Base-by-base conservation (phyloP, 1,139 yeast species). In the Pneumocystis wakefieldiae region DNA sequence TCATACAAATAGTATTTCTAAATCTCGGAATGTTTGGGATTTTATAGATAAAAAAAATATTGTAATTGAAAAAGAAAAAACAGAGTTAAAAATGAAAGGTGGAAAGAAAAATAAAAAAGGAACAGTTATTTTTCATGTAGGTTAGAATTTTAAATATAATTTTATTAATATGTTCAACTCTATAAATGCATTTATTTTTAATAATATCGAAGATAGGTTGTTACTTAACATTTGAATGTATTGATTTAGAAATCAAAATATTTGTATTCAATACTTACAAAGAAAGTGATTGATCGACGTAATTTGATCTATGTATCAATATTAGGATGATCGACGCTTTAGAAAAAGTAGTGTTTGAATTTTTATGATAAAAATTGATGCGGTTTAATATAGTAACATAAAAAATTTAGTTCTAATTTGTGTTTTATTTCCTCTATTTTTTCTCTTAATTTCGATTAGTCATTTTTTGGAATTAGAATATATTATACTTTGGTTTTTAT, bases 401-500 rank as follows among this genome's bases (percentile, higher is more conserved):
- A 37, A 14, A 15, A 36, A 37, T 37, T 37, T 37, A 37, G 4
- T 1, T 5, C 39, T 37, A 15, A 37, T 37, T 12, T 15, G 15
- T 37, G 5, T 3, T 37, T 37, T 37, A 37, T 37, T 15, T 14
- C 14, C n/a, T 37, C 5, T 37, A 37, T 37, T 37, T 37, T 37
- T n/a, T n/a, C 19, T n/a, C 3, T 60, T 60, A 32, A 32, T 32
- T 55, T 42, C 19, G 17, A 39, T 60, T 38, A 15, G 32, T 41
- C 32, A 19, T 17, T 8, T 41, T 17, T 41, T 63, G 60, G 17
- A 37, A 24, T 64, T 42, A 10, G 39, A 57, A 55, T 63, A 63
- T 57, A 58, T 60, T 41, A 58, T 61, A 38, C 48, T 60, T 60
- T 62, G 60, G 3, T 61, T 61, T 10, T 62, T 32, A 19, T 64